These are phyloP conservation scores for Cystobasidium ongulense DNA, from an alignment of 768 basidiomycete species.

Conservation along the genomic window DNA sequence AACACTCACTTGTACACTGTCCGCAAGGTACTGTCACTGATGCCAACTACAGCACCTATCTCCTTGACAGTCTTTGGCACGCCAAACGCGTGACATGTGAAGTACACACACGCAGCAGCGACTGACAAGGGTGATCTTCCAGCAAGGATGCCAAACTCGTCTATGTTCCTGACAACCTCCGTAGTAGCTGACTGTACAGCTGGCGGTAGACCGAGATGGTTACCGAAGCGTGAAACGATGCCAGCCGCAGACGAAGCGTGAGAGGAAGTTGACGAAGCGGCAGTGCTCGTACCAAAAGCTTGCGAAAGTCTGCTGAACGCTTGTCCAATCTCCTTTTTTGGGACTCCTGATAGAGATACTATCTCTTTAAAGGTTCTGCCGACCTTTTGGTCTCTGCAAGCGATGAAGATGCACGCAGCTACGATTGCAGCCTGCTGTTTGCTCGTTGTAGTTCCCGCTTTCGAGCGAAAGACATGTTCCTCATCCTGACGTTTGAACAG, in stretches of 20 bases:
- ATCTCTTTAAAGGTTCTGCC: conserved; percentile 93
- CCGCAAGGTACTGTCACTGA: conserved; percentile 92
- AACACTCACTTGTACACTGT: conserved; percentile 59
- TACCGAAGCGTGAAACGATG: conserved; percentile 84
- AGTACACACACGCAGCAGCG: conserved; percentile 92
- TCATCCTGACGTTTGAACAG: conserved; percentile 95
- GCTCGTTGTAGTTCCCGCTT: conserved; percentile 50
- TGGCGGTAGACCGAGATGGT: conserved; percentile 75
- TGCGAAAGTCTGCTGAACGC: conserved; percentile 38
- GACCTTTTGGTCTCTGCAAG: conserved; percentile 89
- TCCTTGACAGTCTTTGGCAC: conserved; percentile 68
- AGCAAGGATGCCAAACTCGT: conserved; percentile 78
- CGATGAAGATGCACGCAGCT: conserved; percentile 96
- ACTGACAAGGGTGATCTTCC: conserved; percentile 95
- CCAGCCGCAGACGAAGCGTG: conserved; percentile 60
- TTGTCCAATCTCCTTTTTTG: conserved; percentile 61
- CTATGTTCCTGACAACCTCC: conserved; percentile 70
- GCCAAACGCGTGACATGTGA: conserved; percentile 74
- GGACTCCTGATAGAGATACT: conserved; percentile 81
- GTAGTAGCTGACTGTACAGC: conserved; percentile 73
- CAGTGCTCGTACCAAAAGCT: conserved; percentile 3
- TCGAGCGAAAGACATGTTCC: conserved; percentile 62
- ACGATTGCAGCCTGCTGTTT: conserved; percentile 89
- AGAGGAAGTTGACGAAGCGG: conserved; percentile 5
- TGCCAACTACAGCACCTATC: conserved; percentile 81